These are phyloP conservation scores for Triticum urartu DNA, from an alignment of 176 grass and related monocot species.

Conservation along the genomic window DNA sequence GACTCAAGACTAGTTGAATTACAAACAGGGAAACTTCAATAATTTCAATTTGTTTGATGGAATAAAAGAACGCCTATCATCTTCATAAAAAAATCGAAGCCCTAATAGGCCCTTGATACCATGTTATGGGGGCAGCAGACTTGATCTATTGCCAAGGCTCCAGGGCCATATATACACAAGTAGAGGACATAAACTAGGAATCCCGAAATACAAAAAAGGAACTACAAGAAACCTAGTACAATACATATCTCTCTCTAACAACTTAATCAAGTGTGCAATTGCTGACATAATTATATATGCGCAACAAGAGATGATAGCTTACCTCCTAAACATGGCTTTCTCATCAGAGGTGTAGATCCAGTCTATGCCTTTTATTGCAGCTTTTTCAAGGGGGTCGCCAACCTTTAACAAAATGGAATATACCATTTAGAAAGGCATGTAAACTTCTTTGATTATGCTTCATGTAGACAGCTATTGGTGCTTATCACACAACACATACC, in stretches of 20 bases:
- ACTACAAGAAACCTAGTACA: not conserved
- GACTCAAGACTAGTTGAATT: not conserved
- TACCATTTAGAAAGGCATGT: constrained; percentile 18
- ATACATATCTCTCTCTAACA: not conserved
- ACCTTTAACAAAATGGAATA: constrained; percentile 60
- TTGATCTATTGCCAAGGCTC: not conserved
- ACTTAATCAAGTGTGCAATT: not conserved
- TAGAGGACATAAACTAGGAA: not conserved
- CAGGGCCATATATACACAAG: not conserved
- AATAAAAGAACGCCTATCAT: not conserved
- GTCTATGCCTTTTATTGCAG: constrained; percentile 96
- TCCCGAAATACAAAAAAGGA: not conserved
- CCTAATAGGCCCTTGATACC: not conserved
- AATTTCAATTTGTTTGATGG: not conserved
- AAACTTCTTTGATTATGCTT: constrained; percentile 17
- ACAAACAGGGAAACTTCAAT: not conserved
- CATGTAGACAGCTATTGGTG: constrained; percentile 9
- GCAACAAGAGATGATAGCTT: constrained; percentile 35
- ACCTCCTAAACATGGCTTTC: constrained; percentile 90
- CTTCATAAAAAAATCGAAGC: not conserved
- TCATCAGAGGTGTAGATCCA: constrained; percentile 99
- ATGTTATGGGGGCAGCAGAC: not conserved
- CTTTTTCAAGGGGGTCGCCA: constrained; percentile 98
- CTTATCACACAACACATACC: constrained; percentile 43
- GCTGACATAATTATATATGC: constrained; percentile 12